Percentiles rank a stretch among this genome's conserved stretches.
Conservation (phyloP, 306 rosid genomes). For the Castanea mollissima region DNA sequence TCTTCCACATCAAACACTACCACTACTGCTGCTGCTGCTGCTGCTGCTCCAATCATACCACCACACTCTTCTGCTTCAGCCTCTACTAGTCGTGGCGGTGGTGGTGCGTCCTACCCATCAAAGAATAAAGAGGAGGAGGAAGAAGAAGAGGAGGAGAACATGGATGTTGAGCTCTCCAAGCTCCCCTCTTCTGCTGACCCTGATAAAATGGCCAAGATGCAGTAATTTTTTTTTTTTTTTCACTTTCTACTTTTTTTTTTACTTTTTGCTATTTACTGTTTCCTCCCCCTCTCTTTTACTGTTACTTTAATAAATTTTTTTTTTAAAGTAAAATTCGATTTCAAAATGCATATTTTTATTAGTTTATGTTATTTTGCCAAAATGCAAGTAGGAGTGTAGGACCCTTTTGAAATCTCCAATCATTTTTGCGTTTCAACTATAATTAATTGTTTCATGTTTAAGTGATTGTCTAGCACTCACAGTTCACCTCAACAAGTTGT, state of each 20-base stretch:
- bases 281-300: too few species aligned
- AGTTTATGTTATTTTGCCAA: too few species aligned
- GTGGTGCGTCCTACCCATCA: neutral
- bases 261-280: too few species aligned
- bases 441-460: too few species aligned
- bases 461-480: too few species aligned
- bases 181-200: constrained; percentile 75
- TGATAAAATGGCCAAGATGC: constrained; percentile 86
- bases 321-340: too few species aligned
- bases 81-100: neutral
- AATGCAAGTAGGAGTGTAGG: too few species aligned
- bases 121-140: constrained; percentile 69
- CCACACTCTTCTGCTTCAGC: neutral
- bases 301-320: too few species aligned
- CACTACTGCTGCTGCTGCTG: neutral
- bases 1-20: neutral
- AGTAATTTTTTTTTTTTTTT: constrained; percentile 32
- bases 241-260: neutral
- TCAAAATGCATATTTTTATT: too few species aligned
- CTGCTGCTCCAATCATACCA: neutral
- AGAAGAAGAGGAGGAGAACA: constrained; percentile 86
- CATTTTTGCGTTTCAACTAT: too few species aligned
- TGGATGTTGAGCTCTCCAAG: constrained; percentile 88
- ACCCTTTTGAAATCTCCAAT: too few species aligned
- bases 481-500: too few species aligned